Evolutionary conservation across 2,329 filamentous ascomycete genomes (phyloP), one percentile per base, ranked within the genome.

Genomic region (Alternaria novae-zelandiae): DNA sequence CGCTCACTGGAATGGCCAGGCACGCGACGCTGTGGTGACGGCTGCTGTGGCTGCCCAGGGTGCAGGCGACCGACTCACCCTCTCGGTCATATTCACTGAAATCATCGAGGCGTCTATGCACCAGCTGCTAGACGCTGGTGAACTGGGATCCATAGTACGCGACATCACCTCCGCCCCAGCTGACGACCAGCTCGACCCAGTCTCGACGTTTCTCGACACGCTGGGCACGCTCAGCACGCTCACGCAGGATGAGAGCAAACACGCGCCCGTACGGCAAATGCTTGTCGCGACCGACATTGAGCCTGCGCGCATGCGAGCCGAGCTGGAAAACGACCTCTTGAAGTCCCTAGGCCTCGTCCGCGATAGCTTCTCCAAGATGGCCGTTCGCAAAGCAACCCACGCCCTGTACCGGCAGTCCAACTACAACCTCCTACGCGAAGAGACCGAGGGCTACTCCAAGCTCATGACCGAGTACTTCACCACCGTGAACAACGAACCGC

Each of bases 361-460:
- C 54, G 89, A 91, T n/a, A 95, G 90, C 6, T 99, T 98, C 78
- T 85, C 87, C 61, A 90, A 90, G 69, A 89, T 96, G 76, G 91
- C 91, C 15, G 94, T 97, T 68, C 90, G 95, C 59, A 94, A 96
- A 75, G 92, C 94, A 53, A 99, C 96, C 8, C 97, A 97, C 72
- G 85, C 96, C 5, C 86, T 99, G 1, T 99, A 99, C 79, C 91
- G 94, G 64, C 96, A 98, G 80, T 93, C 95, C 13, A 98, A 97
- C 79, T 98, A 97, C 84, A 99, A 99, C 74, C 83, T 99, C 8
- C 84, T 99, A 20, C 90, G 96, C 47, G 96, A 99, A 82, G 96
- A 99, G 80, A 93, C 93, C 0, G 96, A 99, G 81, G 96, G 96
- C 44, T 99, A 97, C 77, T 94, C 96, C 0, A 99, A 99, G 79